Percentiles rank a stretch among this genome's conserved stretches.
Evolutionary conservation across 176 grass and related monocot species (phyloP).

Genomic region (Ampelocalamus luodianensis): DNA sequence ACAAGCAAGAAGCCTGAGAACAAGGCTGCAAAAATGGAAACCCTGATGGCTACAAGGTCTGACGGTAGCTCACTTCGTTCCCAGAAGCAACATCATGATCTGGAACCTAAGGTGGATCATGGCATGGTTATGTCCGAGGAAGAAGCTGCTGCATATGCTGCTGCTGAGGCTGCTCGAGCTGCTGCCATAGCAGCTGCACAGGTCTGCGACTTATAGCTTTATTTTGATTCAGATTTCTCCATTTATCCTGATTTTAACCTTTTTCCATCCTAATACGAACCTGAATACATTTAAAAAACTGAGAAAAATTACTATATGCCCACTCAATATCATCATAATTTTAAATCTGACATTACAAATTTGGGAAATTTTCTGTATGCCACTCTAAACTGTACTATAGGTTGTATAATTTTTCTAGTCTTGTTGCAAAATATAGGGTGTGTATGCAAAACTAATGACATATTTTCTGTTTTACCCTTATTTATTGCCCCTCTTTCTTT

Average conservation of each 20-base stretch:
- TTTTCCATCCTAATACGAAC: background rate
- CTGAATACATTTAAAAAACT: background rate
- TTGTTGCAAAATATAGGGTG: background rate
- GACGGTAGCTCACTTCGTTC: conserved; percentile 59
- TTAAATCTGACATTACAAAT: background rate
- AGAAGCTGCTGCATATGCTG: conserved; percentile 88
- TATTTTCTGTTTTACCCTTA: background rate
- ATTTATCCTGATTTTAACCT: background rate
- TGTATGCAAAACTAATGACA: background rate
- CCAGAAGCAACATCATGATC: conserved; percentile 47
- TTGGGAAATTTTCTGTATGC: conserved; percentile 2
- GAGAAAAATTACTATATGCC: background rate
- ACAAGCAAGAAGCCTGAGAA: conserved; percentile 67
- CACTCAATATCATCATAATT: conserved; percentile 9
- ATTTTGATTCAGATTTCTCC: conserved; percentile 17
- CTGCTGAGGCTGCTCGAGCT: conserved; percentile 84
- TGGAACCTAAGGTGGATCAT: conserved; percentile 48
- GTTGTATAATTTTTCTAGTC: background rate
- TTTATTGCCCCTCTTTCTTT: background rate
- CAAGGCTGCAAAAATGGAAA: conserved; percentile 64
- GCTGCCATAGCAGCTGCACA: conserved; percentile 89
- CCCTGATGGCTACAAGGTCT: conserved; percentile 44
- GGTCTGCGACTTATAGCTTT: conserved; percentile 49
- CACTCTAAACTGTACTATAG: background rate
- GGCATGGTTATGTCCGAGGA: conserved; percentile 74